These are phyloP conservation scores for Collybiopsis confluens DNA, from an alignment of 768 basidiomycete species.

Conservation along the genomic window DNA sequence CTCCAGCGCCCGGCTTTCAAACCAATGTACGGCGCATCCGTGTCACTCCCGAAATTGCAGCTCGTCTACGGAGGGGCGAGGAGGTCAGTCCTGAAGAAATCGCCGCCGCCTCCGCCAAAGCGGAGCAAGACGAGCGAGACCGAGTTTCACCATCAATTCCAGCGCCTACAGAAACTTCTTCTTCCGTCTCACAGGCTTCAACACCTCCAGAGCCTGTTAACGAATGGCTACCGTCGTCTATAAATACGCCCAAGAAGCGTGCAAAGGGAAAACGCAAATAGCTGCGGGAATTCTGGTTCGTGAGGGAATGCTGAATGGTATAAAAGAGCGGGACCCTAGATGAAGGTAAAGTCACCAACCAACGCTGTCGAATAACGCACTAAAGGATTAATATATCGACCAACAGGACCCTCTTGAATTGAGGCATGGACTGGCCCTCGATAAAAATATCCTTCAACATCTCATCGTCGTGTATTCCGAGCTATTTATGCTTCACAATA, in stretches of 20 bases:
- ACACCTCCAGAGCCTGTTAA: slow-evolving; percentile 26
- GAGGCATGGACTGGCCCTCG: not conserved
- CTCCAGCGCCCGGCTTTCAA: slow-evolving; percentile 46
- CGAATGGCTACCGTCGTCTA: slow-evolving; percentile 49
- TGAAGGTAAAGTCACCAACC: not conserved
- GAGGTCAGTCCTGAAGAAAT: slow-evolving; percentile 51
- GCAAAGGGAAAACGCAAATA: slow-evolving; percentile 31
- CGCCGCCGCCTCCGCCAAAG: slow-evolving; percentile 38
- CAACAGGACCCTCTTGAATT: slow-evolving; percentile 3
- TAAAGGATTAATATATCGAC: not conserved
- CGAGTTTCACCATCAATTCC: not conserved
- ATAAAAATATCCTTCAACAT: slow-evolving; percentile 3
- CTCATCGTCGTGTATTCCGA: slow-evolving; percentile 4
- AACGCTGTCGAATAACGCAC: not conserved
- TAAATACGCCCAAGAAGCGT: slow-evolving; percentile 40
- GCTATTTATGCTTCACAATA: not conserved
- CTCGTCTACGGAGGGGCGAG: slow-evolving; percentile 47
- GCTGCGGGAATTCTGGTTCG: not conserved
- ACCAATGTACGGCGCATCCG: slow-evolving; percentile 46
- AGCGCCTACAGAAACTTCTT: not conserved
- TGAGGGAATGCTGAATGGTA: not conserved
- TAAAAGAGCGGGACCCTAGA: not conserved
- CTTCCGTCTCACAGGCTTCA: not conserved
- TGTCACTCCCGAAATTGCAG: slow-evolving; percentile 52
- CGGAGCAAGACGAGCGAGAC: slow-evolving; percentile 26